Evolutionary conservation across 1,284 basidiomycete genomes (phyloP), one percentile per base, ranked within the genome.

Genomic region (Melampsora abietis-canadensis): DNA sequence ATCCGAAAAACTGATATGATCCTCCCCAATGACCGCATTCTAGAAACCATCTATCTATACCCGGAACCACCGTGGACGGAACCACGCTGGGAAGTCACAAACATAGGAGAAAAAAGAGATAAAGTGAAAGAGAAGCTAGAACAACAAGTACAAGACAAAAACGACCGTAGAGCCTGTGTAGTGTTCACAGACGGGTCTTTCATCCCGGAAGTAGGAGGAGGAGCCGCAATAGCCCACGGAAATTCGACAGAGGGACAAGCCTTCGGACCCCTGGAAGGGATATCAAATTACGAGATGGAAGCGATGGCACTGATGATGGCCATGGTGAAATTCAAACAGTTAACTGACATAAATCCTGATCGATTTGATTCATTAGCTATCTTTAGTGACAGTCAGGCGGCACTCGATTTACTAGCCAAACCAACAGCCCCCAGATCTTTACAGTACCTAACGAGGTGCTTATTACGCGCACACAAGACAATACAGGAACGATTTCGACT

Each of bases 231-330:
- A n/a, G n/a, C n/a, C n/a, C n/a, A n/a, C n/a, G n/a, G n/a, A n/a
- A n/a, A n/a, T n/a, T n/a, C n/a, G n/a, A n/a, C n/a, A n/a, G n/a
- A n/a, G n/a, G n/a, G n/a, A n/a, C n/a, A n/a, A n/a, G n/a, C n/a
- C n/a, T n/a, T n/a, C n/a, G n/a, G n/a, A n/a, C n/a, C n/a, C n/a
- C n/a, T n/a, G n/a, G n/a, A n/a, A n/a, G n/a, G n/a, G n/a, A n/a
- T n/a, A n/a, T n/a, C n/a, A n/a, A n/a, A n/a, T n/a, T 47, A 47
- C 48, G 64, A 66, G 21, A 31, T 27, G 19, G 64, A 66, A 30
- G 30, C 30, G 19, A 27, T 27, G 17, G 64, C 37, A 48, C 19
- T 66, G 10, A 14, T 51, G 3, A 47, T 30, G 37, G 64, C 46
- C 19, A 10, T 47, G 46, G 19, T 10, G 10, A 10, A 47, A 19